A percentile compares a stretch with the other conserved stretches of the same genome.
Evolutionary conservation across 345 rosid genomes (phyloP).

Genomic region (Turnera subulata): DNA sequence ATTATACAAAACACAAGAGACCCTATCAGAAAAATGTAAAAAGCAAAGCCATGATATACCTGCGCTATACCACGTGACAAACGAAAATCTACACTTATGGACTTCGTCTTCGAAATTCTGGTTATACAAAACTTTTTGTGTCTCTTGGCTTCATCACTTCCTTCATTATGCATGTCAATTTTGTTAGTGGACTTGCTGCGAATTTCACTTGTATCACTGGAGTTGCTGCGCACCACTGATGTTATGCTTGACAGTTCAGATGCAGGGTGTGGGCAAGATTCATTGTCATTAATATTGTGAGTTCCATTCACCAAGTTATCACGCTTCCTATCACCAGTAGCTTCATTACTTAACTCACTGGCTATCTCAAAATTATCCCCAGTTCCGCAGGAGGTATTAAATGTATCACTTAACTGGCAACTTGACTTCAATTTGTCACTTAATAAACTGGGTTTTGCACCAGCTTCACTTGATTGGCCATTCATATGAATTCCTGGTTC

Average conservation of each 20-base stretch:
- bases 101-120: conserved; percentile 60
- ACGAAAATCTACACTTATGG: conserved; percentile 89
- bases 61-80: conserved; percentile 96
- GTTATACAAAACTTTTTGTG: conserved; percentile 57
- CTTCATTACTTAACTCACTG: conserved; percentile 35
- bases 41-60: conserved; percentile 34
- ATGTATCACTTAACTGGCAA: conserved; percentile 31
- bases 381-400: conserved; percentile 29
- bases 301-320: conserved; percentile 38
- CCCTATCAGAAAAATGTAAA: conserved; percentile 1
- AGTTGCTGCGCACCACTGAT: conserved; percentile 30
- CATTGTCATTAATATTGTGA: conserved; percentile 26
- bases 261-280: conserved; percentile 28
- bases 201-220: conserved; percentile 42
- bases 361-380: conserved; percentile 25
- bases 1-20: background rate
- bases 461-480: conserved; percentile 33
- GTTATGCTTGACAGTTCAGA: conserved; percentile 37
- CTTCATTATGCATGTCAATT: conserved; percentile 34
- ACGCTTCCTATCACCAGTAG: conserved; percentile 30
- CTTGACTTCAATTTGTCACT: conserved; percentile 26
- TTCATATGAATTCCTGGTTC: conserved; percentile 36
- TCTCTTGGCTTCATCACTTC: conserved; percentile 41
- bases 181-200: conserved; percentile 33
- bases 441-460: conserved; percentile 17